A percentile compares a stretch with the other conserved stretches of the same genome.
Conservation (phyloP, 2,329 filamentous ascomycete genomes). For the Stachybotrys chlorohalonatus region DNA sequence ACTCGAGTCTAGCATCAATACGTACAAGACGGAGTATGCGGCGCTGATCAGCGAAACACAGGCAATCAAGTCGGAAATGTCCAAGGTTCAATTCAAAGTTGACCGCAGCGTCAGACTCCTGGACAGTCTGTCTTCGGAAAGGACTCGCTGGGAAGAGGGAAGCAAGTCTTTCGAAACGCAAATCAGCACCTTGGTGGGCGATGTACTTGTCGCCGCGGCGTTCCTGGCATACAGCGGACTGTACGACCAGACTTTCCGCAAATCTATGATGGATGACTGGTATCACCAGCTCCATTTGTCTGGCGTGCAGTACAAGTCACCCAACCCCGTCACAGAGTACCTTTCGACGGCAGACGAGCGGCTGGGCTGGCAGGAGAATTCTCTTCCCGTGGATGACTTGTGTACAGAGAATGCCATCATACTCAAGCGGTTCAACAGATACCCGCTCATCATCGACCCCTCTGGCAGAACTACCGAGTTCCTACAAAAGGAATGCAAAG, state of each 20-base stretch:
- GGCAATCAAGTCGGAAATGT: conserved; percentile 96
- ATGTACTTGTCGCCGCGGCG: conserved; percentile 91
- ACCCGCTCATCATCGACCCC: conserved; percentile 96
- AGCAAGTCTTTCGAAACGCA: conserved; percentile 98
- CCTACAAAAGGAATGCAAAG: conserved; percentile 87
- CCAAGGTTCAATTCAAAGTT: conserved; percentile 93
- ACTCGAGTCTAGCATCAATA: conserved; percentile 84
- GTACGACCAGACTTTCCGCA: conserved; percentile 96
- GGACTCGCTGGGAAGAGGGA: conserved; percentile 88
- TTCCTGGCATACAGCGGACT: conserved; percentile 96
- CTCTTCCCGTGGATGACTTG: conserved; percentile 87
- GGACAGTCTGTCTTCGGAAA: conserved; percentile 89
- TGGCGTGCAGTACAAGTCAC: conserved; percentile 86
- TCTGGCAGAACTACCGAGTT: conserved; percentile 93
- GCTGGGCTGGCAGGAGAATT: conserved; percentile 89
- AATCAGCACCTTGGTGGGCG: conserved; percentile 91
- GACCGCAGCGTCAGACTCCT: conserved; percentile 90
- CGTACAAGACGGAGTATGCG: conserved; percentile 94
- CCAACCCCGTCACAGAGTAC: conserved; percentile 93
- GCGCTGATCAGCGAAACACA: conserved; percentile 94
- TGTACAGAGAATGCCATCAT: conserved; percentile 99
- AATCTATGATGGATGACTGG: conserved; percentile 97
- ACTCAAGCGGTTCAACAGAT: conserved; percentile 94
- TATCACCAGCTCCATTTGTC: conserved; percentile 85
- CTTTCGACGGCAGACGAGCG: conserved; percentile 93